Percentiles rank a stretch among this genome's conserved stretches.
phyloP scores from a whole-genome alignment of 331 rosid species.

The Ulmus americana region DNA sequence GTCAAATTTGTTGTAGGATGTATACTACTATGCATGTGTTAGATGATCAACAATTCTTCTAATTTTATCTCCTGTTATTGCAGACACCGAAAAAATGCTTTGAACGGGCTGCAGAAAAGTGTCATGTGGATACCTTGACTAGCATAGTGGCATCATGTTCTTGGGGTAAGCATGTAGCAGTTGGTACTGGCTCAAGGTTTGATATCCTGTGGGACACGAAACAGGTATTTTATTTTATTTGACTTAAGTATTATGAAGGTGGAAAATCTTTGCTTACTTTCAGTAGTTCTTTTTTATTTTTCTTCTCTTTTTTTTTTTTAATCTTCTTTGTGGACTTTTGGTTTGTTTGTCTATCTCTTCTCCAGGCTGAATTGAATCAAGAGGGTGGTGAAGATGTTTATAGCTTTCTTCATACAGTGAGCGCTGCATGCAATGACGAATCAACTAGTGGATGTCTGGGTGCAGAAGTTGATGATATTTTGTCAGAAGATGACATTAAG shows the following conservation, averaged over 20 bases:
- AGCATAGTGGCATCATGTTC: conserved; percentile 93
- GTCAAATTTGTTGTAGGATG: conserved; percentile 6
- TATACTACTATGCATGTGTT: not conserved
- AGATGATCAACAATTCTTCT: conserved; percentile 7
- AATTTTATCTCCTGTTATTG: conserved; percentile 22
- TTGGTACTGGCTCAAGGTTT: conserved; percentile 92
- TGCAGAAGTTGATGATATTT: conserved; percentile 61
- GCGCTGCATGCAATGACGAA: conserved; percentile 43
- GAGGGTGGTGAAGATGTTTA: conserved; percentile 64
- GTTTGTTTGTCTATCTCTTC: conserved; percentile 15
- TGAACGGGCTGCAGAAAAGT: conserved; percentile 85
- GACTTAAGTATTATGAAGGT: not conserved
- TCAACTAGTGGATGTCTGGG: conserved; percentile 56
- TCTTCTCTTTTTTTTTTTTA: conserved; percentile 6
- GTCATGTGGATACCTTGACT: conserved; percentile 64
- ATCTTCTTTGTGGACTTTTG: conserved; percentile 1
- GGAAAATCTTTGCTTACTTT: not conserved
- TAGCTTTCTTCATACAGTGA: conserved; percentile 63
- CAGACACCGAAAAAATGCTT: conserved; percentile 89
- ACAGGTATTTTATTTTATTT: conserved; percentile 40
- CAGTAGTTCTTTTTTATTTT: conserved; percentile 16
- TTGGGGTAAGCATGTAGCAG: conserved; percentile 87
- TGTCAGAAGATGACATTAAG: conserved; percentile 41
- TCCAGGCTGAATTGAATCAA: conserved; percentile 48
- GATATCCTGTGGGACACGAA: conserved; percentile 71